phyloP scores from a whole-genome alignment of 495 filamentous ascomycete species.

The Cudoniella acicularis region DNA sequence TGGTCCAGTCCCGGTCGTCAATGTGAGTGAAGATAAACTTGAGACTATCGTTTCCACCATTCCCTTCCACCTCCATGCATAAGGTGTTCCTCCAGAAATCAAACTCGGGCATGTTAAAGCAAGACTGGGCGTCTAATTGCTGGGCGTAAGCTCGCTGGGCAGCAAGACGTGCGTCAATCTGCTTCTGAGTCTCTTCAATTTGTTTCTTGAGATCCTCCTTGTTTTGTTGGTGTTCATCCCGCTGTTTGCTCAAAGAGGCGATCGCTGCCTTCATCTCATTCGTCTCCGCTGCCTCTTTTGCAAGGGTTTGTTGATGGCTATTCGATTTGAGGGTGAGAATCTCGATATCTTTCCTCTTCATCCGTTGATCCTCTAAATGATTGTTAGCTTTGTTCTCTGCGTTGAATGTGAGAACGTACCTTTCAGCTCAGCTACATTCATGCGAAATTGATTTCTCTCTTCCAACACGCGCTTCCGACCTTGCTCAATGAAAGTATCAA shows the following conservation, averaged over 20 bases:
- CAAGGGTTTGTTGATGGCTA: constrained; percentile 73
- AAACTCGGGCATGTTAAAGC: constrained; percentile 85
- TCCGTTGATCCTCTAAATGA: constrained; percentile 75
- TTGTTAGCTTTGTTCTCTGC: constrained; percentile 1
- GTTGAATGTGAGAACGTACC: constrained; percentile 46
- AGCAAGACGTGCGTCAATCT: constrained; percentile 51
- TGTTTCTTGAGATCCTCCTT: constrained; percentile 73
- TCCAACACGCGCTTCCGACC: constrained; percentile 85
- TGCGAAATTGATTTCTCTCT: constrained; percentile 89
- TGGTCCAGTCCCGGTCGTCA: constrained; percentile 81
- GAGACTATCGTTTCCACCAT: constrained; percentile 75
- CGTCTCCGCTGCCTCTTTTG: constrained; percentile 83
- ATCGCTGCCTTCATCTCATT: constrained; percentile 84
- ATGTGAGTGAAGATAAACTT: constrained; percentile 92
- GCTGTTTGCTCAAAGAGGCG: constrained; percentile 65
- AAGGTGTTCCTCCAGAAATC: constrained; percentile 94
- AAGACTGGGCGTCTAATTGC: constrained; percentile 71
- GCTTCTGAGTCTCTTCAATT: constrained; percentile 72
- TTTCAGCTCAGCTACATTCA: constrained; percentile 84
- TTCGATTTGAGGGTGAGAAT: constrained; percentile 72
- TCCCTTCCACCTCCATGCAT: constrained; percentile 85
- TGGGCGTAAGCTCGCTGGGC: constrained; percentile 49
- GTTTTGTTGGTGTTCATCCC: constrained; percentile 67
- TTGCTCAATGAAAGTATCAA: constrained; percentile 91
- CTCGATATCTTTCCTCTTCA: constrained; percentile 83